Percentiles rank a stretch among this genome's conserved stretches.
phyloP scores from a whole-genome alignment of 2,329 filamentous ascomycete species.

The Fusarium concolor region DNA sequence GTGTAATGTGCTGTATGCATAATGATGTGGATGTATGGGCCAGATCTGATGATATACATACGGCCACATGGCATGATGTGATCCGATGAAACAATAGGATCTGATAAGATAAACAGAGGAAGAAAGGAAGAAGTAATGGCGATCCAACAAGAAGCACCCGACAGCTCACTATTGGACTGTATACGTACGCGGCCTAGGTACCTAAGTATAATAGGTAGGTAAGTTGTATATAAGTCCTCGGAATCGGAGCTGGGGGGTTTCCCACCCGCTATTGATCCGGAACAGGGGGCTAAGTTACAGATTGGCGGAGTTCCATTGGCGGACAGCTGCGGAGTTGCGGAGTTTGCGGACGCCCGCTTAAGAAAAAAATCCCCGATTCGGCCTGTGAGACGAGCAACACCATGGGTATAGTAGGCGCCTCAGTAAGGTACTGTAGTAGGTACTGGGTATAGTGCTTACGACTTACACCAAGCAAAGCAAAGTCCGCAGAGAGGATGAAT shows the following conservation, averaged over 20 bases:
- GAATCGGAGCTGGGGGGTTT: constrained; percentile 40
- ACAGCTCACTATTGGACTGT: constrained; percentile 1
- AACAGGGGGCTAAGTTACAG: too few species aligned
- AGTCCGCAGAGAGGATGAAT: constrained; percentile 16
- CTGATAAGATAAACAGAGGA: constrained; percentile 24
- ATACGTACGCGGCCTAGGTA: background rate
- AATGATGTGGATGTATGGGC: background rate
- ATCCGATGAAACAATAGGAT: background rate
- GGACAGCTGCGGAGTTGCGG: constrained; percentile 50
- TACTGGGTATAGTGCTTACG: constrained; percentile 10
- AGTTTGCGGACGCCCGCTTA: constrained; percentile 34
- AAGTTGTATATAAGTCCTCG: too few species aligned
- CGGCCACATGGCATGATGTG: background rate
- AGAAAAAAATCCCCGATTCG: constrained; percentile 26
- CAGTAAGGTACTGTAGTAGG: too few species aligned
- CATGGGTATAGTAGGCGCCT: too few species aligned
- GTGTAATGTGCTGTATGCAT: background rate
- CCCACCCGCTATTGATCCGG: constrained; percentile 17
- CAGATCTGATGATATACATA: background rate
- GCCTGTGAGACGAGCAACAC: constrained; percentile 29
- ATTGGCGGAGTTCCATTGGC: constrained; percentile 24
- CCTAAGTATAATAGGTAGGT: too few species aligned
- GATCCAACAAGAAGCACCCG: background rate
- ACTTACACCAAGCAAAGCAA: constrained; percentile 20
- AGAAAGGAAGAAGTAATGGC: background rate